phyloP scores from a whole-genome alignment of 768 basidiomycete genomes.

The Inosperma sp. region DNA sequence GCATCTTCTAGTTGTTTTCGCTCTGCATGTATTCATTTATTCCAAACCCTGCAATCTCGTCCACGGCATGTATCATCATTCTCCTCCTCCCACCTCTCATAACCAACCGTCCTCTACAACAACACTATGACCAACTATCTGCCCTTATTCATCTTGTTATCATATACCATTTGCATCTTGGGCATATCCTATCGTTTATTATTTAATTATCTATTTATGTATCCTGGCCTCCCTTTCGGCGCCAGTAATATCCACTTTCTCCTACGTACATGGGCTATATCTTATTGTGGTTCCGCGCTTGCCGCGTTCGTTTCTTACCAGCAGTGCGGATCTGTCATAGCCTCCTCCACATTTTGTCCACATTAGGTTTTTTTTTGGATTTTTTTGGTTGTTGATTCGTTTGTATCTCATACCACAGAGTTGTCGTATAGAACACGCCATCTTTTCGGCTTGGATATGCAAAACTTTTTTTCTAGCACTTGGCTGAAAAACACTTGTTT shows the following conservation, averaged over 20 bases:
- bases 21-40: conserved; percentile 1
- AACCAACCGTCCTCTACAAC: not conserved
- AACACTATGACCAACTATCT: conserved; percentile 7
- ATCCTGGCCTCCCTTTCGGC: conserved; percentile 6
- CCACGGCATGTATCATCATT: conserved; percentile 6
- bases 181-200: conserved; percentile 18
- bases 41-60: conserved; percentile 13
- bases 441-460: not conserved
- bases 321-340: not conserved
- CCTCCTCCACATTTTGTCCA: conserved; percentile 14
- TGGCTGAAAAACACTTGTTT: too few relatives aligned
- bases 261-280: conserved; percentile 9
- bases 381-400: conserved; percentile 12
- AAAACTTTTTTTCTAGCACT: too few relatives aligned
- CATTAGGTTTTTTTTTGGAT: conserved; percentile 11
- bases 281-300: not conserved
- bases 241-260: conserved; percentile 18
- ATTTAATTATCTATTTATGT: conserved; percentile 23
- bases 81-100: conserved; percentile 4
- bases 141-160: conserved; percentile 5
- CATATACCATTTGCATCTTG: conserved; percentile 12
- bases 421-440: not conserved
- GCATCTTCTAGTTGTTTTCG: too few relatives aligned
- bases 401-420: not conserved
- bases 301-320: not conserved